Evolutionary conservation across 108 stramenopile genomes (phyloP).

Genomic region (Skeletonema menzelii): DNA sequence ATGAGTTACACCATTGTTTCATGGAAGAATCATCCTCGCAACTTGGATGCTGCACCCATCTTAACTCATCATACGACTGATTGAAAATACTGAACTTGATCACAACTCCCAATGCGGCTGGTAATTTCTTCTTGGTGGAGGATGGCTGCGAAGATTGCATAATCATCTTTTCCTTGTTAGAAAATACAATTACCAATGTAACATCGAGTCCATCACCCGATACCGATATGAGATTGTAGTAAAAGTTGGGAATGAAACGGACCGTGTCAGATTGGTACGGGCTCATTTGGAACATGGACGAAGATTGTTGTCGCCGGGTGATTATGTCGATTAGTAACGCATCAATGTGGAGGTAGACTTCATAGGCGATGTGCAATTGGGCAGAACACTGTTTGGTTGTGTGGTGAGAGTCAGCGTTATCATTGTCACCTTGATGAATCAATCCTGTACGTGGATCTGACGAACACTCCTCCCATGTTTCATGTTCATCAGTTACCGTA

Average conservation of each 20-base stretch:
- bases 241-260: conserved; percentile 50
- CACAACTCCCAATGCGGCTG: conserved; percentile 61
- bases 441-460: conserved; percentile 29
- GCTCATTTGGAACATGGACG: conserved; percentile 28
- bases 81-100: conserved; percentile 52
- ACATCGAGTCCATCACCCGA: conserved; percentile 36
- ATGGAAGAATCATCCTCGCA: conserved; percentile 18
- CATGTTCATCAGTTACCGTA: conserved; percentile 8
- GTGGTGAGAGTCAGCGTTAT: not conserved
- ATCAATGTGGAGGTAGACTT: conserved; percentile 59
- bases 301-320: conserved; percentile 20
- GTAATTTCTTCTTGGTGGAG: conserved; percentile 11
- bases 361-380: conserved; percentile 35
- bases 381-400: not conserved
- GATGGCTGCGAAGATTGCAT: conserved; percentile 6
- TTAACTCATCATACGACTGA: conserved; percentile 56
- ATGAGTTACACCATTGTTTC: conserved; percentile 55
- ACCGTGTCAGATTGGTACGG: conserved; percentile 27
- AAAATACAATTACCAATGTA: conserved; percentile 59
- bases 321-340: conserved; percentile 55
- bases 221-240: conserved; percentile 63
- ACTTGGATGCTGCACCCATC: conserved; percentile 57
- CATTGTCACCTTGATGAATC: not conserved
- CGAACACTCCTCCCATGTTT: conserved; percentile 37
- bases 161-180: conserved; percentile 39